Evolutionary conservation across 169 alveolate genomes (phyloP).

Genomic region (Plasmodium gallinaceum): DNA sequence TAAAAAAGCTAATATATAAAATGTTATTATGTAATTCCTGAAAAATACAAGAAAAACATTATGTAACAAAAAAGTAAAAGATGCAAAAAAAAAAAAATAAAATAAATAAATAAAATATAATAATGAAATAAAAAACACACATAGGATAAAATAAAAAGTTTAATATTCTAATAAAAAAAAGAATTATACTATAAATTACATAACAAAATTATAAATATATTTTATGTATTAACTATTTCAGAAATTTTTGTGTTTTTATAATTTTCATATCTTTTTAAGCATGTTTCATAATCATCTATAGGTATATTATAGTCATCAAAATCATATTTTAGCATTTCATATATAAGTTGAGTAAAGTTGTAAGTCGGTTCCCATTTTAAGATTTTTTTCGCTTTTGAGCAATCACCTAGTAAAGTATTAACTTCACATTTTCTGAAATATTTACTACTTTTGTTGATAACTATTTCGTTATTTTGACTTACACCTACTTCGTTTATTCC

Average conservation of each 20-base stretch:
- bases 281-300: conserved; percentile 52
- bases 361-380: conserved; percentile 81
- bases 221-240: not conserved
- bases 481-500: conserved; percentile 81
- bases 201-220: not conserved
- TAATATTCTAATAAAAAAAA: not conserved
- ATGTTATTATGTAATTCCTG: too few relatives aligned
- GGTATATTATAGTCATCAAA: conserved; percentile 60
- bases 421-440: conserved; percentile 85
- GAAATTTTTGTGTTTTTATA: not conserved
- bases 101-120: not conserved
- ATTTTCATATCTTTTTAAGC: conserved; percentile 26
- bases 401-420: conserved; percentile 80
- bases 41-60: too few relatives aligned
- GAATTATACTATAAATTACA: not conserved
- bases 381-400: conserved; percentile 77
- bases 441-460: conserved; percentile 34
- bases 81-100: not conserved
- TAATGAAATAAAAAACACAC: not conserved
- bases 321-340: conserved; percentile 80
- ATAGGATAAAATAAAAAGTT: not conserved
- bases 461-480: conserved; percentile 49
- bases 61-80: not conserved
- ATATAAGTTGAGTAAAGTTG: conserved; percentile 72
- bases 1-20: too few relatives aligned